A percentile compares a stretch with the other conserved stretches of the same genome.
These are phyloP conservation scores for Chaetomiaceae sp. DNA, from an alignment of 2,329 filamentous ascomycete species.

Conservation along the genomic window DNA sequence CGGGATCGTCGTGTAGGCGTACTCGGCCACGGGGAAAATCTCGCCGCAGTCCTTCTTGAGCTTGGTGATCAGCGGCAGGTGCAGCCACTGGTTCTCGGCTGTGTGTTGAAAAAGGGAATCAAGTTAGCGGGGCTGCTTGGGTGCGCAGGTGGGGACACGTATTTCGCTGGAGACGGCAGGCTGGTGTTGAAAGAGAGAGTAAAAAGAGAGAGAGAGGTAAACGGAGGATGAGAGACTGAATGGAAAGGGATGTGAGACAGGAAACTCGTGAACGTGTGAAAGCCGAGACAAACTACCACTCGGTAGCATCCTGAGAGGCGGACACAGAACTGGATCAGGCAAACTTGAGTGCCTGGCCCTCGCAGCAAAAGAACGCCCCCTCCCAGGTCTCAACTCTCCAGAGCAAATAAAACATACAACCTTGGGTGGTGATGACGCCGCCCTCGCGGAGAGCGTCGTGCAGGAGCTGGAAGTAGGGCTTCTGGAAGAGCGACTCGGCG, in stretches of 20 bases:
- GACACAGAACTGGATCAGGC: conserved; percentile 25
- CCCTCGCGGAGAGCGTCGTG: conserved; percentile 84
- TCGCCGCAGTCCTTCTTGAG: conserved; percentile 96
- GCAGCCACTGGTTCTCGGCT: conserved; percentile 99
- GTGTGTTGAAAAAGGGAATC: conserved; percentile 13
- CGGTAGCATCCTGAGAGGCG: conserved; percentile 23
- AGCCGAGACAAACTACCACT: conserved; percentile 25
- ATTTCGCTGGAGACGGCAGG: background rate
- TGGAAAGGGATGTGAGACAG: conserved; percentile 2
- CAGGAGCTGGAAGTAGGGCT: conserved; percentile 95
- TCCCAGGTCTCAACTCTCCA: conserved; percentile 29
- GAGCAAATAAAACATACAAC: conserved; percentile 84
- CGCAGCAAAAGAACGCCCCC: conserved; percentile 20
- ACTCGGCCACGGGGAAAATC: conserved; percentile 96
- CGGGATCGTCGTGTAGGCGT: conserved; percentile 98
- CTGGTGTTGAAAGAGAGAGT: background rate
- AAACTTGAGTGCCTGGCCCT: conserved; percentile 28
- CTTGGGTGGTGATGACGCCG: conserved; percentile 99
- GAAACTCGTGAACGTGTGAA: conserved; percentile 16
- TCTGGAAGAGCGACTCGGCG: conserved; percentile 94
- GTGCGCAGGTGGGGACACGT: too few relatives aligned
- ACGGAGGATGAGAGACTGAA: background rate
- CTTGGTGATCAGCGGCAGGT: conserved; percentile 85
- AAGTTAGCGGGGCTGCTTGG: conserved; percentile 10
- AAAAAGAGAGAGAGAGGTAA: background rate